Conservation (phyloP, 768 basidiomycete species). For the Tricholoma furcatifolium region DNA sequence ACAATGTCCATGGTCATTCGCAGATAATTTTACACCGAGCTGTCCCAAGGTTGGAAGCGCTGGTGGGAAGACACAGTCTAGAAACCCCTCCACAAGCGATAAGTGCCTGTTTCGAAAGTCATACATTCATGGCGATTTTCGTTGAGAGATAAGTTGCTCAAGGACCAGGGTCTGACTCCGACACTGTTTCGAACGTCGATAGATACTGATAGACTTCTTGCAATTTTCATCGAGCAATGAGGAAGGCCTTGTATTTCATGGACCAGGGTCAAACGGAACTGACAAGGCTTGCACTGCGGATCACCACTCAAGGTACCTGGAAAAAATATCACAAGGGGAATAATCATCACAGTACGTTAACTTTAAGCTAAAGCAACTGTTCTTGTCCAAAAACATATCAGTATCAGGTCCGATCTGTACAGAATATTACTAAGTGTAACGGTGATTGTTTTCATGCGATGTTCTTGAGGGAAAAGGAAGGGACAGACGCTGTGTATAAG, state of each 20-base stretch:
- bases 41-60: not conserved
- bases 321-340: no score
- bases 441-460: not conserved
- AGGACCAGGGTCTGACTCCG: not conserved
- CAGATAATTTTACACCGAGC: not conserved
- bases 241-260: conserved; percentile 5
- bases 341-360: not conserved
- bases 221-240: not conserved
- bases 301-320: not conserved
- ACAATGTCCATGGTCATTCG: conserved; percentile 1
- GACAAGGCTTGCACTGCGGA: not conserved
- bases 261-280: not conserved
- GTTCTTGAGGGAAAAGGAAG: not conserved
- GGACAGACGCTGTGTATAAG: not conserved
- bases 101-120: not conserved
- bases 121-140: no score
- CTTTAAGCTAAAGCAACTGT: not conserved
- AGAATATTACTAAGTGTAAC: not conserved
- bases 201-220: no score
- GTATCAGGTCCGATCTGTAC: not conserved
- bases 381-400: not conserved
- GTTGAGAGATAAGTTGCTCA: no score
- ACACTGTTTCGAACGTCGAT: not conserved
- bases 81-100: no score
- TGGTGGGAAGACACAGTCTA: no score